Percentiles rank a stretch among this genome's conserved stretches.
Conservation (phyloP, 2,329 filamentous ascomycete genomes). For the Ustilaginoidea virens region DNA sequence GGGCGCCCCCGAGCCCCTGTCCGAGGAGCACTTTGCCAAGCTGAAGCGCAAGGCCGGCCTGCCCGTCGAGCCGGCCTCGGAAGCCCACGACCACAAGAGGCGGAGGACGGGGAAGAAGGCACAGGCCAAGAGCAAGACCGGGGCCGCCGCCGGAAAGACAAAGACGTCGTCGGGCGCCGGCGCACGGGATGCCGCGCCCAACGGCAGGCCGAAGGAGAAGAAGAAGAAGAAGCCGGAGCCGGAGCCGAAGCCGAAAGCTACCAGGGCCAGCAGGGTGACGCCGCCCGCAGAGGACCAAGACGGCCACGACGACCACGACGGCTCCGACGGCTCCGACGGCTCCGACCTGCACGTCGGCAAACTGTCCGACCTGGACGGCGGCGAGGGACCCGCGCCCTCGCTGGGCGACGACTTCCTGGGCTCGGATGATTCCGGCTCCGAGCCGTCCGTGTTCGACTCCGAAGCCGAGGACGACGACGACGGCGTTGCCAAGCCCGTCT, state of each 20-base stretch:
- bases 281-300: slow-evolving; percentile 16
- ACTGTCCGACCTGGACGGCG: slow-evolving; percentile 26
- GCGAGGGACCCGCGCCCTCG: slow-evolving; percentile 14
- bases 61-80: slow-evolving; percentile 39
- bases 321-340: slow-evolving; percentile 25
- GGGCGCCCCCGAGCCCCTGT: slow-evolving; percentile 67
- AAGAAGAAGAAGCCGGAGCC: slow-evolving; percentile 11
- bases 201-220: slow-evolving; percentile 5
- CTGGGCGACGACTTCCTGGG: slow-evolving; percentile 45
- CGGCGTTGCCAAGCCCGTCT: slow-evolving; percentile 60
- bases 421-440: slow-evolving; percentile 28
- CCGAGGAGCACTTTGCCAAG: slow-evolving; percentile 63
- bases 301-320: background rate
- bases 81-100: slow-evolving; percentile 20
- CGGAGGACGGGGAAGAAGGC: slow-evolving; percentile 9
- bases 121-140: slow-evolving; percentile 10
- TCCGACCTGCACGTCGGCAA: slow-evolving; percentile 28
- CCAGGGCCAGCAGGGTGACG: slow-evolving; percentile 19
- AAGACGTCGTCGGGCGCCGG: no score
- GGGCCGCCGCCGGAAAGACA: no score
- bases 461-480: slow-evolving; percentile 41
- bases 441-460: slow-evolving; percentile 55
- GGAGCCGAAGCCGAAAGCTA: slow-evolving; percentile 13
- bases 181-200: no score
- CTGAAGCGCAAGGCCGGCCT: slow-evolving; percentile 73